Percentiles rank a stretch among this genome's conserved stretches.
Conservation (phyloP, 768 basidiomycete genomes). For the Ephemerocybe angulata region DNA sequence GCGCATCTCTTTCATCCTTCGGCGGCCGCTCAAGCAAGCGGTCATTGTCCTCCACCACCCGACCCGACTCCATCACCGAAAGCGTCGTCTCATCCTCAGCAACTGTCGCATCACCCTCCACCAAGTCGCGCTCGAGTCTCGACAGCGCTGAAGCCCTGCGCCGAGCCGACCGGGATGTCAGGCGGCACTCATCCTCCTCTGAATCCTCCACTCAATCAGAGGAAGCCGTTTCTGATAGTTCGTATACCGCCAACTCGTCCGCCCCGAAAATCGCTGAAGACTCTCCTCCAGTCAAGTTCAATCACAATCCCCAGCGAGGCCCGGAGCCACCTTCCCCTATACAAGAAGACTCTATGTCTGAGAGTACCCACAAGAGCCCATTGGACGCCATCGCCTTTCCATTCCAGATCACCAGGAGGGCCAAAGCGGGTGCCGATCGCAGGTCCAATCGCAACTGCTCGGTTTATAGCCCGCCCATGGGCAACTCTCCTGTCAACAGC, state of each 20-base stretch:
- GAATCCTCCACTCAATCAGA: conserved; percentile 38
- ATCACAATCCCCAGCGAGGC: conserved; percentile 38
- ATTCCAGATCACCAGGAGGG: conserved; percentile 12
- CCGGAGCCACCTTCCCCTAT: conserved; percentile 25
- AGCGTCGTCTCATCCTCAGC: not conserved
- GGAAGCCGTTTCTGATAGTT: conserved; percentile 32
- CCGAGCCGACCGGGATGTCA: conserved; percentile 11
- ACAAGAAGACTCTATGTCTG: conserved; percentile 53
- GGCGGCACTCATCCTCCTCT: conserved; percentile 39
- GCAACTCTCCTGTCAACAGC: conserved; percentile 1
- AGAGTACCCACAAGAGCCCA: conserved; percentile 21
- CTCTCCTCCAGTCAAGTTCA: conserved; percentile 34
- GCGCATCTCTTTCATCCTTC: conserved; percentile 8
- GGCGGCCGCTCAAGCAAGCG: not conserved
- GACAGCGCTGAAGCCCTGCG: conserved; percentile 1
- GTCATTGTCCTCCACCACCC: not conserved
- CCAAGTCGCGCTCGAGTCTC: conserved; percentile 6
- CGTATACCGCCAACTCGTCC: conserved; percentile 20
- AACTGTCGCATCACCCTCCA: not conserved
- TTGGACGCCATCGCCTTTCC: conserved; percentile 13
- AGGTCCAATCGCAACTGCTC: conserved; percentile 26
- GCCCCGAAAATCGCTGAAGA: conserved; percentile 37
- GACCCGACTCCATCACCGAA: not conserved
- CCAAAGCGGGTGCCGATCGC: conserved; percentile 18
- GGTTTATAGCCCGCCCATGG: conserved; percentile 19